phyloP scores from a whole-genome alignment of 1,284 basidiomycete species.

The Moniliophthora roreri region DNA sequence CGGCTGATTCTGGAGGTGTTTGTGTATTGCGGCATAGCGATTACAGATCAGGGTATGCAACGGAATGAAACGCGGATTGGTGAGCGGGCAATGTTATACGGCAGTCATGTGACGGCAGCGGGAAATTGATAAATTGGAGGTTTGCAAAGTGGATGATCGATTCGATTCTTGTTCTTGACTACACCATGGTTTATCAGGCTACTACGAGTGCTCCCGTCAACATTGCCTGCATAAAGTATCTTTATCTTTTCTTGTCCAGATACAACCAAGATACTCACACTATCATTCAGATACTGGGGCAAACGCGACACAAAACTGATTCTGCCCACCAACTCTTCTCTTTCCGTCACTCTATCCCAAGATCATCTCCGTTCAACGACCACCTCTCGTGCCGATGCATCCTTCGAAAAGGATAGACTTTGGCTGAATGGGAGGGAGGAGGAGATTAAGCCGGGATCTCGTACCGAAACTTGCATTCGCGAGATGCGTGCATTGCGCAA shows the following conservation, averaged over 20 bases:
- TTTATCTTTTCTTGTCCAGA: slow-evolving; percentile 12
- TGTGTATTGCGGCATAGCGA: too few relatives aligned
- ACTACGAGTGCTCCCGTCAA: slow-evolving; percentile 94
- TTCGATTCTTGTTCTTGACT: too few relatives aligned
- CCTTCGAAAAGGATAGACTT: slow-evolving; percentile 77
- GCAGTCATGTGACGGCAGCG: too few relatives aligned
- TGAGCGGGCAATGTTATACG: too few relatives aligned
- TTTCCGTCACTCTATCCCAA: slow-evolving; percentile 96
- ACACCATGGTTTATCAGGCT: slow-evolving; percentile 75
- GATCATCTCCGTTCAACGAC: slow-evolving; percentile 95
- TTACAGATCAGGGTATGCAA: too few relatives aligned
- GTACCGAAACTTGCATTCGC: slow-evolving; percentile 83
- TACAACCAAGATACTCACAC: slow-evolving; percentile 18
- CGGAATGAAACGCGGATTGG: too few relatives aligned
- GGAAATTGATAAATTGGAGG: too few relatives aligned
- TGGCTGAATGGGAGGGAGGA: slow-evolving; percentile 97
- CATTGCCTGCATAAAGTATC: slow-evolving; percentile 95
- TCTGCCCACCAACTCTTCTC: slow-evolving; percentile 95
- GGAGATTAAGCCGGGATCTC: slow-evolving; percentile 79
- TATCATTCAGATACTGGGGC: slow-evolving; percentile 88
- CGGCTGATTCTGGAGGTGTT: too few relatives aligned
- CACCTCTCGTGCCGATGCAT: slow-evolving; percentile 82
- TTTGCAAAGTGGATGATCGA: too few relatives aligned
- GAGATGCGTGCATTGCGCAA: slow-evolving; percentile 84
- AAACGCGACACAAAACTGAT: slow-evolving; percentile 96